Conservation (phyloP, 176 grass and related monocot genomes). For the Oryza glaberrima region DNA sequence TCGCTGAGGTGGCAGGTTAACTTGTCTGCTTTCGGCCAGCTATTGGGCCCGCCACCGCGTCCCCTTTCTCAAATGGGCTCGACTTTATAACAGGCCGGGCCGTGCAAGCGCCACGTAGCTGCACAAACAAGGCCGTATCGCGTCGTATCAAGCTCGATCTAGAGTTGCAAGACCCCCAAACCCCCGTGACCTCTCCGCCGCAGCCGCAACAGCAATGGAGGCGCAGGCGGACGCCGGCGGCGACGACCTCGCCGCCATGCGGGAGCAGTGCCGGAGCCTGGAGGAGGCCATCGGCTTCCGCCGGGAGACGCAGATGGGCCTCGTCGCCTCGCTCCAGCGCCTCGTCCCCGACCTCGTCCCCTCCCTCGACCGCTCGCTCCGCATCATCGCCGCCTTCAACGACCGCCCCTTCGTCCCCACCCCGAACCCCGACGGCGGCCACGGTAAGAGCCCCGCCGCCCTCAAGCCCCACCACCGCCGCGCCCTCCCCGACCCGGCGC, state of each 20-base stretch:
- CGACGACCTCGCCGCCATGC: conserved; percentile 66
- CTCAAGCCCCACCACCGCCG: conserved; percentile 61
- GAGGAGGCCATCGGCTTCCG: conserved; percentile 67
- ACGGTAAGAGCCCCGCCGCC: conserved; percentile 41
- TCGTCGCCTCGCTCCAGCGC: conserved; percentile 78
- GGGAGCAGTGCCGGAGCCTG: conserved; percentile 68
- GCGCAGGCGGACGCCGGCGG: conserved; percentile 50
- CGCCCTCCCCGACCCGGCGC: conserved; percentile 43
- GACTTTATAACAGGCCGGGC: too few species aligned
- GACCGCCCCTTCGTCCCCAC: conserved; percentile 73
- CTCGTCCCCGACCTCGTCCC: conserved; percentile 75
- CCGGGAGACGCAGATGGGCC: conserved; percentile 68
- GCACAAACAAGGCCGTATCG: too few species aligned
- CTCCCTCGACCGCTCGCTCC: conserved; percentile 76
- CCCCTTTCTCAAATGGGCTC: too few species aligned
- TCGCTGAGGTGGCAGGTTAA: too few species aligned
- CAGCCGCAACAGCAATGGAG: conserved; percentile 43
- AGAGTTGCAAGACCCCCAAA: too few species aligned
- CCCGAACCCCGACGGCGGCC: conserved; percentile 49
- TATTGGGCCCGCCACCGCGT: too few species aligned
- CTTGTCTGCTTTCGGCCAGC: too few species aligned
- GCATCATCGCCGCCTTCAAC: conserved; percentile 86
- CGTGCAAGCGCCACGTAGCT: too few species aligned
- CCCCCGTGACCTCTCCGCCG: background rate
- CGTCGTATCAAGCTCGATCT: too few species aligned